These are phyloP conservation scores for Penicillium janthinellum DNA, from an alignment of 2,329 filamentous ascomycete species.

Conservation along the genomic window DNA sequence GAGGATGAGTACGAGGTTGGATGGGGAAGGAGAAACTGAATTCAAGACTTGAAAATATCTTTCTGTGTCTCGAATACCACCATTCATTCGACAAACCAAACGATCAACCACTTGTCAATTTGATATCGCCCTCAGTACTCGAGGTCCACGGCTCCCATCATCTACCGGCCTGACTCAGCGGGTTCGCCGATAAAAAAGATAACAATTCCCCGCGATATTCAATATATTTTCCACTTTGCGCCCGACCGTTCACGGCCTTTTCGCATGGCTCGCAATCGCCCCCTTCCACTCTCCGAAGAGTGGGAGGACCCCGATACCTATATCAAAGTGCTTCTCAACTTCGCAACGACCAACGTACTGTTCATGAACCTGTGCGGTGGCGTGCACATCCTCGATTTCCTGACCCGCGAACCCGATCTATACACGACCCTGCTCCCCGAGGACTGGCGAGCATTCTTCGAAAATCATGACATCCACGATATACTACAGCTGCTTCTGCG, in stretches of 20 bases:
- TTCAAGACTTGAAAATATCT: too few species aligned
- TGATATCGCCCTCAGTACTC: background rate
- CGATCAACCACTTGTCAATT: background rate
- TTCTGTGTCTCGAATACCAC: too few species aligned
- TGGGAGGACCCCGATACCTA: constrained; percentile 76
- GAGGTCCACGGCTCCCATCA: background rate
- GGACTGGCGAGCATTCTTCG: constrained; percentile 81
- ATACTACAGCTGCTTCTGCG: constrained; percentile 80
- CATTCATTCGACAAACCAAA: background rate
- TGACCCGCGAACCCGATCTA: constrained; percentile 79
- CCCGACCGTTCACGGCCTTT: background rate
- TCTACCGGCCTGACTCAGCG: constrained; percentile 1
- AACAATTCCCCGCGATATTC: constrained; percentile 13
- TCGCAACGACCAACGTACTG: constrained; percentile 71
- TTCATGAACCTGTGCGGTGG: constrained; percentile 92
- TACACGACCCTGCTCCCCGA: constrained; percentile 75
- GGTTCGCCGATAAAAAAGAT: constrained; percentile 17
- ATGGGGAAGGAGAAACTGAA: background rate
- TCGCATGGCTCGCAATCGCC: constrained; percentile 51
- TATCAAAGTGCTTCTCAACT: constrained; percentile 73
- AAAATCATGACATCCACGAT: constrained; percentile 68
- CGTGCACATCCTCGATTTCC: constrained; percentile 96
- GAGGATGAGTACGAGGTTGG: background rate
- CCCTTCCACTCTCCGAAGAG: constrained; percentile 69
- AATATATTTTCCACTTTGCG: background rate